Conservation (phyloP, 768 basidiomycete genomes). For the Coprinopsis cinerea region DNA sequence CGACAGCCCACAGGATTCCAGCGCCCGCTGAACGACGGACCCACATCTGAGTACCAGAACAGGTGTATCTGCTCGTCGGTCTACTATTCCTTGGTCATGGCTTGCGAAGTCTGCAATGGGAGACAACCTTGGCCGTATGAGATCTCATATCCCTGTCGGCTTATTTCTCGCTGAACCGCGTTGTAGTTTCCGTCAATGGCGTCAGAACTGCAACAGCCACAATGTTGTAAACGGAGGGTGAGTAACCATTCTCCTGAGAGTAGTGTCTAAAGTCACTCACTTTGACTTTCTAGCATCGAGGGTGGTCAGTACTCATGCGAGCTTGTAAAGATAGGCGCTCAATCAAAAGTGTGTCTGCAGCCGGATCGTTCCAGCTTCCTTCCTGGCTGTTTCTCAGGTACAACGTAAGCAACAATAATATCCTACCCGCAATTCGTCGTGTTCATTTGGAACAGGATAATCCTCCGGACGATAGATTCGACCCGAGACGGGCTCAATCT, state of each 20-base stretch:
- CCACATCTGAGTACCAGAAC: neutral
- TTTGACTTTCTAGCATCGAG: neutral
- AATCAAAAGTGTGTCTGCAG: too few species aligned
- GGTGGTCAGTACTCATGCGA: too few species aligned
- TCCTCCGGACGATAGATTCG: too few species aligned
- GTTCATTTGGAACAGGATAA: too few species aligned
- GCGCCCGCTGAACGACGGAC: neutral
- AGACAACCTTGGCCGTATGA: neutral
- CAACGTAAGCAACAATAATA: neutral
- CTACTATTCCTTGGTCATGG: slow-evolving; percentile 1
- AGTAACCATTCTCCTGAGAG: neutral
- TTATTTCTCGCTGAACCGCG: neutral
- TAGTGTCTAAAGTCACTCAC: neutral
- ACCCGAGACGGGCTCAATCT: neutral
- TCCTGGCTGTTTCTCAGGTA: neutral
- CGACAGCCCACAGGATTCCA: neutral
- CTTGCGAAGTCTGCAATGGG: neutral
- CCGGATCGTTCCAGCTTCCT: too few species aligned
- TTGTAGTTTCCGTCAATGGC: neutral
- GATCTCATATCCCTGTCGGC: neutral
- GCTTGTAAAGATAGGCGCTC: too few species aligned
- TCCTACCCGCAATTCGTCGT: too few species aligned
- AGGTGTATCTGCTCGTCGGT: neutral
- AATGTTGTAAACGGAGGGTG: neutral
- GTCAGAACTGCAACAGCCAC: neutral